These are phyloP conservation scores for Mitragyna speciosa DNA, from an alignment of 257 asterid species.

Conservation along the genomic window DNA sequence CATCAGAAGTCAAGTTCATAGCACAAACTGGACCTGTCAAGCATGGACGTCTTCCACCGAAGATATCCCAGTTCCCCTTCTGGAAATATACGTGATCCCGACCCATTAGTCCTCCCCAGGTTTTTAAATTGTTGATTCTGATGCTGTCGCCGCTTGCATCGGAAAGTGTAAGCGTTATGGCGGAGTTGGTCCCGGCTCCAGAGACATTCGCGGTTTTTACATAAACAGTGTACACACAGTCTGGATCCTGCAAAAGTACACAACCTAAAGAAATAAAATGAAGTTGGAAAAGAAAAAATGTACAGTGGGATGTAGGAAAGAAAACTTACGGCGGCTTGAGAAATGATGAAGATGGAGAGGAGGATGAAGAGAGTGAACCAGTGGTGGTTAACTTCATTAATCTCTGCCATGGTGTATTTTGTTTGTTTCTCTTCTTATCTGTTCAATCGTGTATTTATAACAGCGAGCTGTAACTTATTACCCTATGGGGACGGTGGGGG, in stretches of 20 bases:
- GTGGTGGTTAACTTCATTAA: slow-evolving; percentile 31
- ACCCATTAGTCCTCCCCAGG: slow-evolving; percentile 89
- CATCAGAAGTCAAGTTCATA: slow-evolving; percentile 70
- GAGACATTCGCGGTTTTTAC: slow-evolving; percentile 53
- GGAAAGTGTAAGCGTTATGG: slow-evolving; percentile 46
- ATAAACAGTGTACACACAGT: slow-evolving; percentile 39
- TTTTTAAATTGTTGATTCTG: slow-evolving; percentile 48
- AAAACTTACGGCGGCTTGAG: slow-evolving; percentile 49
- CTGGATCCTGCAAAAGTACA: background rate
- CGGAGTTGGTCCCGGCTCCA: slow-evolving; percentile 68
- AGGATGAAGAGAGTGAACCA: slow-evolving; percentile 46
- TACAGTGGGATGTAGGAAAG: background rate
- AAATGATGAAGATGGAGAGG: slow-evolving; percentile 48
- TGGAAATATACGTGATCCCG: slow-evolving; percentile 56
- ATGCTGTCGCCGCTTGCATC: slow-evolving; percentile 46
- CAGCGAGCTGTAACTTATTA: no score
- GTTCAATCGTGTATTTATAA: no score
- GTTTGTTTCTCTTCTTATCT: background rate
- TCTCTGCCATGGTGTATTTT: slow-evolving; percentile 37
- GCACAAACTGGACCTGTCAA: slow-evolving; percentile 50
- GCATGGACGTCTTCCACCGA: slow-evolving; percentile 74
- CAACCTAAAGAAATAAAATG: background rate
- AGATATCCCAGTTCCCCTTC: slow-evolving; percentile 71
- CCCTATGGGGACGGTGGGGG: no score
- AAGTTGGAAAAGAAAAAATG: background rate